phyloP scores from a whole-genome alignment of 306 rosid genomes.

The Prunus kanzakura region DNA sequence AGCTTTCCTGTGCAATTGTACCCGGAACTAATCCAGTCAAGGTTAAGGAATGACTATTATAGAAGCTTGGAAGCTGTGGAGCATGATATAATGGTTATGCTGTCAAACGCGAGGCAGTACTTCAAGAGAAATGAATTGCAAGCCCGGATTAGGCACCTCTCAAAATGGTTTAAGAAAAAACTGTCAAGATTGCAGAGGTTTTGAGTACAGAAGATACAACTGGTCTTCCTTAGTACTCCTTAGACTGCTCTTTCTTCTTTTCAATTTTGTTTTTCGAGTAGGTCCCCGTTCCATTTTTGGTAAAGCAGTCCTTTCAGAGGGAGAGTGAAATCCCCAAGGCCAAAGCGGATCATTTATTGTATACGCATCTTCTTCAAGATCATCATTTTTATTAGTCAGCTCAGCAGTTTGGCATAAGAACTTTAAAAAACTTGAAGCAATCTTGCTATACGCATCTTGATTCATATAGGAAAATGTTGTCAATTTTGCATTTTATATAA shows the following conservation, averaged over 20 bases:
- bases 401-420: too few species aligned
- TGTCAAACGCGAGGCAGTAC: slow-evolving; percentile 48
- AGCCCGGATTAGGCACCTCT: slow-evolving; percentile 35
- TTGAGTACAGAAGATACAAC: neutral
- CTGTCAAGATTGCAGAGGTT: slow-evolving; percentile 49
- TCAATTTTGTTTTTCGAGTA: neutral
- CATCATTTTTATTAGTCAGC: neutral
- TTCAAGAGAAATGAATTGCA: slow-evolving; percentile 28
- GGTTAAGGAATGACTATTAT: slow-evolving; percentile 62
- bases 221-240: neutral
- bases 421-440: too few species aligned
- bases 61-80: slow-evolving; percentile 64
- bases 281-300: neutral
- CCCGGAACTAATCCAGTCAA: slow-evolving; percentile 62
- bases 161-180: slow-evolving; percentile 53
- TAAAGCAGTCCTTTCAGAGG: neutral
- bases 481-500: too few species aligned
- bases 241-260: neutral
- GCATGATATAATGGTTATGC: slow-evolving; percentile 65
- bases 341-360: neutral
- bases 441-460: too few species aligned
- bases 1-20: slow-evolving; percentile 64
- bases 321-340: neutral
- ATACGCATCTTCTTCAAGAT: neutral
- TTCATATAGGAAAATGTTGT: too few species aligned